Evolutionary conservation across 2,329 filamentous ascomycete genomes (phyloP).

Genomic region (Pseudocercospora eumusae): DNA sequence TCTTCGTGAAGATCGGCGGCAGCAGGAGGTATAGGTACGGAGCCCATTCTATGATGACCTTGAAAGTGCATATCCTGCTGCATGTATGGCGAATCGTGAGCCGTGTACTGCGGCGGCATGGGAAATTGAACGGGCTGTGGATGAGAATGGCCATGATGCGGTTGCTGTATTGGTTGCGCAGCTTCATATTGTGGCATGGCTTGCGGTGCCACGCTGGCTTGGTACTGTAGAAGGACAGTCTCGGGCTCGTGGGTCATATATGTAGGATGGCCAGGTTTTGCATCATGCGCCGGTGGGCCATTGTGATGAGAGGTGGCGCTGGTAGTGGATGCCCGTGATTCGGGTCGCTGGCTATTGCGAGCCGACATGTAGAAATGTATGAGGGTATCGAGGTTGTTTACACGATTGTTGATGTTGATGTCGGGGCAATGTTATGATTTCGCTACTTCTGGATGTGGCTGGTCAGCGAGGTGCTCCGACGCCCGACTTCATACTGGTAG

Average conservation of each 20-base stretch:
- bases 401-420: slow-evolving; percentile 15
- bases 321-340: slow-evolving; percentile 40
- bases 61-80: slow-evolving; percentile 34
- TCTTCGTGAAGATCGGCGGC: slow-evolving; percentile 43
- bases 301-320: slow-evolving; percentile 38
- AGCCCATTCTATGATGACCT: slow-evolving; percentile 34
- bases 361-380: slow-evolving; percentile 31
- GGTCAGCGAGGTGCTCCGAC: slow-evolving; percentile 11
- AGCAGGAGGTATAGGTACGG: slow-evolving; percentile 31
- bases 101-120: slow-evolving; percentile 28
- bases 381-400: slow-evolving; percentile 26
- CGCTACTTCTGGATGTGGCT: slow-evolving; percentile 10
- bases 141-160: slow-evolving; percentile 26
- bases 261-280: slow-evolving; percentile 21
- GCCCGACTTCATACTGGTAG: neutral
- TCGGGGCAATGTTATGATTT: slow-evolving; percentile 9
- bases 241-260: slow-evolving; percentile 34
- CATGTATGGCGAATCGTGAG: slow-evolving; percentile 34
- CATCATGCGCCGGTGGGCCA: slow-evolving; percentile 32
- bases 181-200: slow-evolving; percentile 28
- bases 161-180: slow-evolving; percentile 15
- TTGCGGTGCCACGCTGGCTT: slow-evolving; percentile 33
- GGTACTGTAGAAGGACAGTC: slow-evolving; percentile 38
- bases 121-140: slow-evolving; percentile 29
- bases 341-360: slow-evolving; percentile 35